A percentile compares a stretch with the other conserved stretches of the same genome.
phyloP scores from a whole-genome alignment of 2,329 filamentous ascomycete species.

The Alternaria longipes region DNA sequence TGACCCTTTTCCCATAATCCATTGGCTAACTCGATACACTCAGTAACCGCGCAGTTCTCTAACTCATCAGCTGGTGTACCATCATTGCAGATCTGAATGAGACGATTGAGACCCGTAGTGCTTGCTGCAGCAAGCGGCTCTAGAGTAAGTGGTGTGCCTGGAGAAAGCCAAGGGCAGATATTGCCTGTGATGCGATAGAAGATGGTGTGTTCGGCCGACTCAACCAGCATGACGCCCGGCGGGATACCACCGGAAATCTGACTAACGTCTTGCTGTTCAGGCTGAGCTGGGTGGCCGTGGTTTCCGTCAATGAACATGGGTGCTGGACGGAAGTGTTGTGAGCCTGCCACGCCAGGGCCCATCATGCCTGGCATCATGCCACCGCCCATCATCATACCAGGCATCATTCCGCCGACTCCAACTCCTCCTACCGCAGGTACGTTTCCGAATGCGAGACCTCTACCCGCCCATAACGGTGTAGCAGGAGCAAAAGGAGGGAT shows the following conservation, averaged over 20 bases:
- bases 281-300: slow-evolving; percentile 28
- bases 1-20: slow-evolving; percentile 48
- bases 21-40: slow-evolving; percentile 48
- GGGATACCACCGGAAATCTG: slow-evolving; percentile 40
- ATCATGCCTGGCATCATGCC: slow-evolving; percentile 20
- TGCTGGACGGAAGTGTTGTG: slow-evolving; percentile 30
- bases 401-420: slow-evolving; percentile 8
- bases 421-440: slow-evolving; percentile 26
- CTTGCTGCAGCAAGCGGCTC: slow-evolving; percentile 37
- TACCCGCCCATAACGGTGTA: slow-evolving; percentile 35
- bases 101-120: slow-evolving; percentile 38
- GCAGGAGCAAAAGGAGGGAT: slow-evolving; percentile 37
- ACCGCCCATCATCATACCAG: slow-evolving; percentile 18
- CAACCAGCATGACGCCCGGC: slow-evolving; percentile 37
- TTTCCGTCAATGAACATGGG: slow-evolving; percentile 37
- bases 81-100: slow-evolving; percentile 43
- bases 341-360: slow-evolving; percentile 20
- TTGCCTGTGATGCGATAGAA: slow-evolving; percentile 40
- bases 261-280: slow-evolving; percentile 35
- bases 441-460: slow-evolving; percentile 35
- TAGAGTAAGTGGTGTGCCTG: slow-evolving; percentile 34
- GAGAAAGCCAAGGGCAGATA: slow-evolving; percentile 42
- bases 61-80: slow-evolving; percentile 28
- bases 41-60: slow-evolving; percentile 42
- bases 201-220: slow-evolving; percentile 37